Conservation (phyloP, 306 rosid species). For the Glycine soja region DNA sequence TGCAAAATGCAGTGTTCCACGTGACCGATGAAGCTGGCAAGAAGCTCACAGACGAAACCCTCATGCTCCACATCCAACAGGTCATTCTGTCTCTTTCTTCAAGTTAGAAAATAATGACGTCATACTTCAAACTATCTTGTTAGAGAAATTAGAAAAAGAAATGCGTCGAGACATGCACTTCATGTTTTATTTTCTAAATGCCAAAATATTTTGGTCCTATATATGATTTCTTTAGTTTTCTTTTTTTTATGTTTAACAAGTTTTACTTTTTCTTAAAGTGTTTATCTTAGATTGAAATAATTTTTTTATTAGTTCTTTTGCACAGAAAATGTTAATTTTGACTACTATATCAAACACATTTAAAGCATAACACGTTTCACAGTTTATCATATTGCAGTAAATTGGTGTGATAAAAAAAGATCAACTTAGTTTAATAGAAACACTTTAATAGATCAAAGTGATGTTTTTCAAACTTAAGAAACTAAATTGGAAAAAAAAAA, state of each 20-base stretch:
- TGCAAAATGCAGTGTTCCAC: constrained; percentile 78
- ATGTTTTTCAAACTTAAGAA: neutral
- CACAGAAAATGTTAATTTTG: no score
- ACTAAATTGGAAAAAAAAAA: neutral
- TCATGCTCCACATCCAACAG: constrained; percentile 75
- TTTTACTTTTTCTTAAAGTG: no score
- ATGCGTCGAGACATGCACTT: neutral
- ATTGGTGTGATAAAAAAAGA: neutral
- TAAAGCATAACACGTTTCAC: no score
- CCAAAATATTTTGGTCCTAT: no score
- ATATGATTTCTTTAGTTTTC: no score
- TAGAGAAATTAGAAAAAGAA: neutral
- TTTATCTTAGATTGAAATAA: no score
- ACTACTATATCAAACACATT: no score
- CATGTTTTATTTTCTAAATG: neutral
- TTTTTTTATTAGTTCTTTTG: no score
- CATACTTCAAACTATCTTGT: neutral
- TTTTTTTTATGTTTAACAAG: no score
- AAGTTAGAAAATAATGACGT: neutral
- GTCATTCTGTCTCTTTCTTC: constrained; percentile 45
- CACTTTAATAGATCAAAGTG: neutral
- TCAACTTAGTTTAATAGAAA: neutral
- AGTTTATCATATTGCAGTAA: no score
- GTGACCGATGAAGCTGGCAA: constrained; percentile 85
- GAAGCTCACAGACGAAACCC: constrained; percentile 77